These are phyloP conservation scores for Eustoma russellianum DNA, from an alignment of 257 asterid species.

Conservation along the genomic window DNA sequence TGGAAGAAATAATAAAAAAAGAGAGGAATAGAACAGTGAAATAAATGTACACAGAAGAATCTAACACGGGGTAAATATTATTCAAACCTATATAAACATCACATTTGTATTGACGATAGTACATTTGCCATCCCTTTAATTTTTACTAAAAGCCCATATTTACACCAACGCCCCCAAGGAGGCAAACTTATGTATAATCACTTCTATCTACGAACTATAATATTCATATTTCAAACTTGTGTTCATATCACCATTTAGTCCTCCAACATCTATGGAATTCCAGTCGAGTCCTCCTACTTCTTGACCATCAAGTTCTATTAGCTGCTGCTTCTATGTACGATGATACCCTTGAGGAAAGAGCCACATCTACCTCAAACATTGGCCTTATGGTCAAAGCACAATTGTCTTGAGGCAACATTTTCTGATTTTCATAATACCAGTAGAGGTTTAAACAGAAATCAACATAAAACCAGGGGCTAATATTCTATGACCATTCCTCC, in stretches of 20 bases:
- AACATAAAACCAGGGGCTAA: conserved; percentile 17
- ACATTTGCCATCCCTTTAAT: conserved; percentile 13
- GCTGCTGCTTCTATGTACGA: conserved; percentile 37
- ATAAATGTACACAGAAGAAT: neutral
- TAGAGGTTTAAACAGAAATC: conserved; percentile 10
- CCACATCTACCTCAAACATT: conserved; percentile 11
- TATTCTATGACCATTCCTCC: conserved; percentile 47
- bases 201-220: conserved; percentile 14
- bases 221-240: conserved; percentile 7
- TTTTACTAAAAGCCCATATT: conserved; percentile 23
- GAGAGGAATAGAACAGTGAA: neutral
- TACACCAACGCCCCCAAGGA: conserved; percentile 16
- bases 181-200: conserved; percentile 21
- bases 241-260: conserved; percentile 7
- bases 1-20: no score
- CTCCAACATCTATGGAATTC: no score
- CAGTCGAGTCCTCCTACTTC: conserved; percentile 19
- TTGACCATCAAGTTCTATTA: conserved; percentile 7
- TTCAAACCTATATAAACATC: conserved; percentile 17
- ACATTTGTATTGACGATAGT: conserved; percentile 3
- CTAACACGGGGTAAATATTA: conserved; percentile 1
- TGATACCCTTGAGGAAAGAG: conserved; percentile 6
- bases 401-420: no score
- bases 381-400: conserved; percentile 23
- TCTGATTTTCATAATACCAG: neutral